These are phyloP conservation scores for Saccharomycopsis schoenii DNA, from an alignment of 805 yeast genomes.

Conservation along the genomic window DNA sequence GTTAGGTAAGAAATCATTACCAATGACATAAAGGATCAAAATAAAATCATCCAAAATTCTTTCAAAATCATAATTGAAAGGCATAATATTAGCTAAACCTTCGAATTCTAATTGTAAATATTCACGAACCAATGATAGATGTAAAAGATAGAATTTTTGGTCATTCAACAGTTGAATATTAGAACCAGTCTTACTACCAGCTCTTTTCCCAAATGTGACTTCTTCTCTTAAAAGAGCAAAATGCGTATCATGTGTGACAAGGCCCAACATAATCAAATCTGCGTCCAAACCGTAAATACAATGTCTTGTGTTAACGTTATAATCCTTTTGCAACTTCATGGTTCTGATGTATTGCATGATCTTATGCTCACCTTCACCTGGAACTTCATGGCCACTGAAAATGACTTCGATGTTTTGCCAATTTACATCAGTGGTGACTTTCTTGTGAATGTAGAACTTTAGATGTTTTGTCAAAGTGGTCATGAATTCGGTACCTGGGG, in stretches of 20 bases:
- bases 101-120: slow-evolving; percentile 79
- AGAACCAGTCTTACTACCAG: slow-evolving; percentile 23
- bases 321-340: slow-evolving; percentile 61
- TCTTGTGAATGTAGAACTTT: slow-evolving; percentile 80
- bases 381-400: slow-evolving; percentile 90
- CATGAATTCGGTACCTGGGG: slow-evolving; percentile 98
- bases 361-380: slow-evolving; percentile 98
- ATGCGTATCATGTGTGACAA: slow-evolving; percentile 92
- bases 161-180: slow-evolving; percentile 47
- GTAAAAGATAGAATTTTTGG: slow-evolving; percentile 75
- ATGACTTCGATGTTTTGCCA: slow-evolving; percentile 77
- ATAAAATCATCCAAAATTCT: slow-evolving; percentile 87
- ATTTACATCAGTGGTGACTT: slow-evolving; percentile 72
- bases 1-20: slow-evolving; percentile 96
- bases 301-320: slow-evolving; percentile 76
- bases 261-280: slow-evolving; percentile 87
- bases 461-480: slow-evolving; percentile 72
- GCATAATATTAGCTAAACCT: slow-evolving; percentile 51
- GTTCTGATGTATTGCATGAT: slow-evolving; percentile 87
- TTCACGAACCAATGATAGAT: slow-evolving; percentile 81
- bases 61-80: slow-evolving; percentile 74
- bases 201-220: slow-evolving; percentile 67
- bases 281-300: slow-evolving; percentile 96
- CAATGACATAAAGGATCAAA: slow-evolving; percentile 85
- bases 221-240: slow-evolving; percentile 91